Base-by-base conservation (phyloP, 2,329 filamentous ascomycete species). In the Xylaria sp. region DNA sequence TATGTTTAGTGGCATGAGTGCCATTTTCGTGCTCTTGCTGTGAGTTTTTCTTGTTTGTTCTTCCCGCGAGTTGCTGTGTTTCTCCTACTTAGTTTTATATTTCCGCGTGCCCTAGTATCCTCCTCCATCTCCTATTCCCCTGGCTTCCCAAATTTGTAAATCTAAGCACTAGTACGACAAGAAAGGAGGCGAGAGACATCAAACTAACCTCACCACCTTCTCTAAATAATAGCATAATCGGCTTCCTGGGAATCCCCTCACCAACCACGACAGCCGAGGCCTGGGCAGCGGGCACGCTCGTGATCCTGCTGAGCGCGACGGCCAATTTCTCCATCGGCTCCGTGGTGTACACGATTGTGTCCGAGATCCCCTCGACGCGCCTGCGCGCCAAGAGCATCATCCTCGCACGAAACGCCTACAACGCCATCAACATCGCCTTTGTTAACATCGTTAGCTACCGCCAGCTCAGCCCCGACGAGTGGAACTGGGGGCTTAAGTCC, bases 271-370 rank as follows among this genome's bases (percentile, higher is more conserved):
- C 81, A 15, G 84, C 83, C 0, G 78, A 84, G 25, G 83, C 48
- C 76, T 81, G 79, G 76, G 80, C 79, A 0, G 80, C 81, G 1
- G 84, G 82, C 0, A 79, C 80, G 4, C 76, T 86, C 63, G 77
- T 85, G 0, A 72, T 86, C 12, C 73, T 84, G 7, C 81, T 81
- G 48, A 82, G 80, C 5, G 80, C 82, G 57, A 76, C 80, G 3
- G 85, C 85, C 73, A 83, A 83, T 74, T 78, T 82, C 67, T 84
- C 82, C 2, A 78, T 85, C 37, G 84, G 84, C 0, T 84, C 83
- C 1, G 80, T 84, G 13, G 80, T 82, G 10, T 86, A 84, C 73
- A 80, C 81, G 8, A 80, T 86, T 74, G 86, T 84, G 1, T 80
- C 83, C 2, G 84, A 86, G 69, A 80, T 82, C 12, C 82, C 83